Conservation (phyloP, 768 basidiomycete species). For the Artomyces pyxidatus region DNA sequence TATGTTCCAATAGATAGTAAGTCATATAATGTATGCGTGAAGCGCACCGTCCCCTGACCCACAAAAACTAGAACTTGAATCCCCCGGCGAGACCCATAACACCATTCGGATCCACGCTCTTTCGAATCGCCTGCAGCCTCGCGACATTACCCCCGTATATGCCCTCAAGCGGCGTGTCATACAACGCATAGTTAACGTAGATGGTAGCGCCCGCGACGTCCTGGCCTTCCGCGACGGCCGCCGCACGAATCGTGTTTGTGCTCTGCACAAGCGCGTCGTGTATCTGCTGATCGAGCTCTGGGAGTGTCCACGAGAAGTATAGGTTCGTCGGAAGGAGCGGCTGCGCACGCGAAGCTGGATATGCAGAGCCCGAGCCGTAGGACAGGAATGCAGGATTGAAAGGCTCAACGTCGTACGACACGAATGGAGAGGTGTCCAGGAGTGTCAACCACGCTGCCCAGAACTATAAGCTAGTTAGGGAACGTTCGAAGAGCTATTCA, state of each 20-base stretch:
- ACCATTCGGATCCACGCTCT: constrained; percentile 11
- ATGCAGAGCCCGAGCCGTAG: constrained; percentile 8
- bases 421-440: neutral
- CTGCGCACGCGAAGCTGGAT: constrained; percentile 7
- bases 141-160: constrained; percentile 15
- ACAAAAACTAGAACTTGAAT: constrained; percentile 9
- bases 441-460: neutral
- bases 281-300: neutral
- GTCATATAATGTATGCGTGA: neutral
- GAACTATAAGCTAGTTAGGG: neutral
- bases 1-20: neutral
- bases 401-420: neutral
- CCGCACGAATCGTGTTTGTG: neutral
- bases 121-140: constrained; percentile 5
- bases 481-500: neutral
- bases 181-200: constrained; percentile 15
- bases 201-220: constrained; percentile 4
- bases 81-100: constrained; percentile 19
- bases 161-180: constrained; percentile 6
- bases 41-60: neutral
- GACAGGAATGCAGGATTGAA: constrained; percentile 1
- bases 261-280: neutral
- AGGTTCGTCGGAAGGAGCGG: constrained; percentile 1
- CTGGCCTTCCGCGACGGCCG: constrained; percentile 16
- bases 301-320: neutral